Percentiles rank a stretch among this genome's conserved stretches.
phyloP scores from a whole-genome alignment of 768 basidiomycete species.

The Candolleomyces aberdarensis region DNA sequence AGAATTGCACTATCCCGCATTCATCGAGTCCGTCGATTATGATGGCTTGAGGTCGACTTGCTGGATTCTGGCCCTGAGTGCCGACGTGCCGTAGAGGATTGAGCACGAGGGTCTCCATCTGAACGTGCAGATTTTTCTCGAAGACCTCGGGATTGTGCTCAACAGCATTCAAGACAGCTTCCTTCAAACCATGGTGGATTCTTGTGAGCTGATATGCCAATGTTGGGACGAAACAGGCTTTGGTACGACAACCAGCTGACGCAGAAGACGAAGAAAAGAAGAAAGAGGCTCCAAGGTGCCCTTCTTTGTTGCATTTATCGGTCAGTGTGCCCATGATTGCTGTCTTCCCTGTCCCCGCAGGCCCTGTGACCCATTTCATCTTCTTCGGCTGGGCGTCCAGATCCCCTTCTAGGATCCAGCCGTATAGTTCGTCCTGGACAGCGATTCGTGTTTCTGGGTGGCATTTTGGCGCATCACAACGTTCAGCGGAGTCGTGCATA shows the following conservation, averaged over 20 bases:
- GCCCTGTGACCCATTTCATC: slow-evolving; percentile 6
- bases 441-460: slow-evolving; percentile 6
- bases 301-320: not conserved
- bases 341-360: slow-evolving; percentile 8
- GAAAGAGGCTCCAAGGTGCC: slow-evolving; percentile 5
- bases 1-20: not conserved
- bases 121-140: not conserved
- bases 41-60: not conserved
- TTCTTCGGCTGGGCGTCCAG: not conserved
- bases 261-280: slow-evolving; percentile 6
- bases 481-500: slow-evolving; percentile 7
- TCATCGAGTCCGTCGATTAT: slow-evolving; percentile 13
- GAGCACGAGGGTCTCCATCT: not conserved
- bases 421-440: not conserved
- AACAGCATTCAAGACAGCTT: not conserved
- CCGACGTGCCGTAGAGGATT: not conserved
- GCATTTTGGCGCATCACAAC: not conserved
- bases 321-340: not conserved
- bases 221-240: not conserved
- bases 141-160: not conserved
- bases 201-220: not conserved
- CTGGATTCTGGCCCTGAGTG: not conserved
- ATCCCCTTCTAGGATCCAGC: not conserved
- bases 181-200: not conserved
- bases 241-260: not conserved